A percentile compares a stretch with the other conserved stretches of the same genome.
Conservation (phyloP, 2,329 filamentous ascomycete genomes). For the Botrytis hyacinthi region DNA sequence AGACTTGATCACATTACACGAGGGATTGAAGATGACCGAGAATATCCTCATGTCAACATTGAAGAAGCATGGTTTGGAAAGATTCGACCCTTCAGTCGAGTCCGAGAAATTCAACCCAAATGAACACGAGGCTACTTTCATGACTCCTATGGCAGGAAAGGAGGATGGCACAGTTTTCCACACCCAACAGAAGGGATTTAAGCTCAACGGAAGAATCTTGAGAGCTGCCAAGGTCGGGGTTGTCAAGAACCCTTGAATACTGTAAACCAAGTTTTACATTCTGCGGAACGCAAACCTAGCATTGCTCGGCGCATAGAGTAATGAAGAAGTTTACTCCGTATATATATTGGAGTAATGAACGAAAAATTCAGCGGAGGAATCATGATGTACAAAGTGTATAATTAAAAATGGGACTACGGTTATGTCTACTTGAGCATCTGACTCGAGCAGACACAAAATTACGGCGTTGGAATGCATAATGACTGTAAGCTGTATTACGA, state of each 20-base stretch:
- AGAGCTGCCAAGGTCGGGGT: constrained; percentile 95
- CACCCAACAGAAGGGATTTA: constrained; percentile 94
- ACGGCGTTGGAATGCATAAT: constrained; percentile 22
- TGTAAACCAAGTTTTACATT: background rate
- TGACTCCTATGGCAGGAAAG: constrained; percentile 82
- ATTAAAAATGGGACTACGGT: constrained; percentile 17
- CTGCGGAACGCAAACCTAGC: background rate
- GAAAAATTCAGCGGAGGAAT: background rate
- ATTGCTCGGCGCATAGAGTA: background rate
- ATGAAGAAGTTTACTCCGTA: background rate
- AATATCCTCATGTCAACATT: constrained; percentile 81
- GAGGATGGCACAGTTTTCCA: constrained; percentile 88
- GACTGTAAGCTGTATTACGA: constrained; percentile 19
- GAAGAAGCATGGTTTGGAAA: constrained; percentile 89
- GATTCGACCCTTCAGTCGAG: constrained; percentile 70
- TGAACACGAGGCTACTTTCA: constrained; percentile 93
- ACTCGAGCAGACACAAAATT: constrained; percentile 5
- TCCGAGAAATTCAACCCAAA: constrained; percentile 94
- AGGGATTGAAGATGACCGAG: constrained; percentile 95
- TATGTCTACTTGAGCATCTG: constrained; percentile 17
- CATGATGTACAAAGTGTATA: constrained; percentile 22
- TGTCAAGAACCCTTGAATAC: constrained; percentile 66
- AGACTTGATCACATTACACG: constrained; percentile 77
- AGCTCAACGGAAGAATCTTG: constrained; percentile 84
- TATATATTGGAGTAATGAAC: background rate